Evolutionary conservation across 306 rosid genomes (phyloP).

Genomic region (Sophora flavescens): DNA sequence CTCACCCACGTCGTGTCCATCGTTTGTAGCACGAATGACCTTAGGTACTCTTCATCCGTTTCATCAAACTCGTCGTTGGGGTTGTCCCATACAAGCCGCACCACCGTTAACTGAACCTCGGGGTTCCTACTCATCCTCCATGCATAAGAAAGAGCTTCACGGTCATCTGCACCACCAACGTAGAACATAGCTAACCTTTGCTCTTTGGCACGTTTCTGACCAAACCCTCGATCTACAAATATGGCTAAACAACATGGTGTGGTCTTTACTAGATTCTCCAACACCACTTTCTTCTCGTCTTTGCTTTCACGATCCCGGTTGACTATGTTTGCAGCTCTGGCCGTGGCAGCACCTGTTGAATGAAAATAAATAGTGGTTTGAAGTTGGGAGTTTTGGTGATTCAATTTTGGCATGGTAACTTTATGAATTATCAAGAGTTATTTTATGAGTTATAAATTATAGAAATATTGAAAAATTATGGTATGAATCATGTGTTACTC

Average conservation of each 20-base stretch:
- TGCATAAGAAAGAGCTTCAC: conserved; percentile 55
- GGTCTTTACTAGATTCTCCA: conserved; percentile 39
- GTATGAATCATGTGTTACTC: no score
- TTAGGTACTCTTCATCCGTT: conserved; percentile 34
- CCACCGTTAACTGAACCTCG: conserved; percentile 44
- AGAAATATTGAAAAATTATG: no score
- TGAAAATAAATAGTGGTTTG: not conserved
- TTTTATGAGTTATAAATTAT: no score
- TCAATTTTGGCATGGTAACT: no score
- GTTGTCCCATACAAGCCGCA: conserved; percentile 54
- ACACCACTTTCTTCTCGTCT: conserved; percentile 46
- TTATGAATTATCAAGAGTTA: no score
- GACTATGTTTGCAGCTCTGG: conserved; percentile 53
- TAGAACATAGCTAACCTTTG: conserved; percentile 47
- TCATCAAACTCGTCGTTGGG: conserved; percentile 44
- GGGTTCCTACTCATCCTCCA: conserved; percentile 53
- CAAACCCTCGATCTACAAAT: conserved; percentile 47
- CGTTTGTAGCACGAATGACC: conserved; percentile 2
- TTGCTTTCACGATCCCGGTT: conserved; percentile 43
- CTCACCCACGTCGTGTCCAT: conserved; percentile 10
- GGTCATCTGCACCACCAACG: conserved; percentile 49
- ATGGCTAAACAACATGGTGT: conserved; percentile 50
- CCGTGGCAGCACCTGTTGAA: conserved; percentile 43
- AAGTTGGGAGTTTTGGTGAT: not conserved
- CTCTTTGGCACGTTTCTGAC: conserved; percentile 15